These are phyloP conservation scores for Sarocladium oryzae DNA, from an alignment of 2,329 filamentous ascomycete genomes.

Conservation along the genomic window DNA sequence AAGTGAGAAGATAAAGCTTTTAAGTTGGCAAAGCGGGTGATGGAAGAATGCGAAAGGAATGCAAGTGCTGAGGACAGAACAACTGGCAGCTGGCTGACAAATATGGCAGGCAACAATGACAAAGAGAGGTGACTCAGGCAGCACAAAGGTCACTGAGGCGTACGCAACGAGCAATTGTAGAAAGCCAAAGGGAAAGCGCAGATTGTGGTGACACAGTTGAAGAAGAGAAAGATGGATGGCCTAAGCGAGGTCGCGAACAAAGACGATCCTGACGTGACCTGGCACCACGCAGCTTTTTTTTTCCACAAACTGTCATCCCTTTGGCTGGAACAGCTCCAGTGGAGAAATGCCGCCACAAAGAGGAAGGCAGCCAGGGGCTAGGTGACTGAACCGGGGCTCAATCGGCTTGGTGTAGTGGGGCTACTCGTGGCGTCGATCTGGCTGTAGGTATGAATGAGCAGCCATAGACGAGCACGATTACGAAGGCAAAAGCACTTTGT, in stretches of 20 bases:
- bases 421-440: not conserved
- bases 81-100: slow-evolving; percentile 1
- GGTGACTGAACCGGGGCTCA: not conserved
- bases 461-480: not conserved
- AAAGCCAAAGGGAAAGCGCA: not conserved
- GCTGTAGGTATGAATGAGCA: not conserved
- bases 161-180: not conserved
- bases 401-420: not conserved
- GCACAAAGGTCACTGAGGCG: not conserved
- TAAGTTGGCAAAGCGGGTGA: not conserved
- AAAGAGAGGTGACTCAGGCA: not conserved
- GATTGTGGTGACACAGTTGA: slow-evolving; percentile 3
- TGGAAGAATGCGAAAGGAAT: not conserved
- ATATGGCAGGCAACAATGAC: not conserved
- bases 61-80: not conserved
- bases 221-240: not conserved
- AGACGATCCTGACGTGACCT: not conserved
- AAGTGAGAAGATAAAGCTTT: not conserved
- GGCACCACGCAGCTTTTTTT: slow-evolving; percentile 4
- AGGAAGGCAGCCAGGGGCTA: not conserved
- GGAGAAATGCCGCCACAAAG: slow-evolving; percentile 3
- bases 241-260: slow-evolving; percentile 4
- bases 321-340: not conserved
- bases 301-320: too few species aligned
- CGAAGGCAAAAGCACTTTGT: too few species aligned